These are phyloP conservation scores for Piromyces sp. DNA, from an alignment of 192 early-diverging fungal genomes.

Conservation along the genomic window DNA sequence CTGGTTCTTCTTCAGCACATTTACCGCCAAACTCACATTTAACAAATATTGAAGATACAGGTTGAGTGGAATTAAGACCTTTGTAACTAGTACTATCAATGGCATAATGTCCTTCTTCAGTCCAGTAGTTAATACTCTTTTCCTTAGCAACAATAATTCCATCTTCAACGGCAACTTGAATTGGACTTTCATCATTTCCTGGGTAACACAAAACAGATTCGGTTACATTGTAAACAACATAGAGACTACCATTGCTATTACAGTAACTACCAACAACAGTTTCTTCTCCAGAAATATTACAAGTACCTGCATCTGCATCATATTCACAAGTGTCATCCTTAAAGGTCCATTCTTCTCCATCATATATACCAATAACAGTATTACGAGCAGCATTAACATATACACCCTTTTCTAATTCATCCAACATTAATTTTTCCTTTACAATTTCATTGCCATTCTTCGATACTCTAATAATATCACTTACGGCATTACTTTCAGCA, in stretches of 20 bases:
- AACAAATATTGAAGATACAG: not conserved
- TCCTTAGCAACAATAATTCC: not conserved
- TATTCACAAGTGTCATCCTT: not conserved
- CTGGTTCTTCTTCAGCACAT: not conserved
- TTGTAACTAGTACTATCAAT: not conserved
- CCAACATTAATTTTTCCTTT: too few species aligned
- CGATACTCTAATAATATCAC: too few species aligned
- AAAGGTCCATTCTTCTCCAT: not conserved
- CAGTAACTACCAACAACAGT: not conserved
- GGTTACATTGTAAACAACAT: not conserved
- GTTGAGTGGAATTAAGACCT: not conserved
- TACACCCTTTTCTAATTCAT: not conserved
- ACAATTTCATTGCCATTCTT: too few species aligned
- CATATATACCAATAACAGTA: not conserved
- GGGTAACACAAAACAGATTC: not conserved
- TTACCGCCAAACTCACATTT: not conserved
- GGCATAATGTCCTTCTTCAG: not conserved
- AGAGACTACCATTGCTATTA: not conserved
- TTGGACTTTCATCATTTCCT: not conserved
- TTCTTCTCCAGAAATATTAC: not conserved
- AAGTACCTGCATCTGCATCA: not conserved
- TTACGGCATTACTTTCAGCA: too few species aligned
- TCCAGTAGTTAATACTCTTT: not conserved
- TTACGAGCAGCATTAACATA: not conserved
- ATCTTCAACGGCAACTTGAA: not conserved